A percentile compares a stretch with the other conserved stretches of the same genome.
Conservation (phyloP, 331 rosid species). For the Erythrophleum ivorense region DNA sequence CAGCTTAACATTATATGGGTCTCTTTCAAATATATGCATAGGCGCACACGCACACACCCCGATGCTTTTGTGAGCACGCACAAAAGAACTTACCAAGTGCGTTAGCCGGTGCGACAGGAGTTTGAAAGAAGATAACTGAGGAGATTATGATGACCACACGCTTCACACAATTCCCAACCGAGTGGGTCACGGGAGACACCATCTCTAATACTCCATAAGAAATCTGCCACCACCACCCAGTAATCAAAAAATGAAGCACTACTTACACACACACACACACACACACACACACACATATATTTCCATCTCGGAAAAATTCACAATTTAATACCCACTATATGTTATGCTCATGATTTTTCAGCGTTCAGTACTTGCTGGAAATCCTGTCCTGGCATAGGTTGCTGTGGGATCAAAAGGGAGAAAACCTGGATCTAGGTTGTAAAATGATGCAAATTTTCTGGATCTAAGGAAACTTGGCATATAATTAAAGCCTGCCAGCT, state of each 20-base stretch:
- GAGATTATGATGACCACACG: conserved; percentile 81
- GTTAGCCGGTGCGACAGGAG: conserved; percentile 58
- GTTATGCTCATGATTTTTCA: too few relatives aligned
- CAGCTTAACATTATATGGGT: background rate
- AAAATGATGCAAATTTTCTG: background rate
- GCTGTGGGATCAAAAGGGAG: too few relatives aligned
- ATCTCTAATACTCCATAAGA: conserved; percentile 72
- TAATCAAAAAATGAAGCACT: background rate
- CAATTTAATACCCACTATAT: too few relatives aligned
- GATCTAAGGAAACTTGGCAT: background rate
- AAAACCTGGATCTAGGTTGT: too few relatives aligned
- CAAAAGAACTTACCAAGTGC: conserved; percentile 56
- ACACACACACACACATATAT: background rate
- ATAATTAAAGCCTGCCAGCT: background rate
- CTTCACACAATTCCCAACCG: conserved; percentile 85
- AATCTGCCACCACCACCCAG: conserved; percentile 55
- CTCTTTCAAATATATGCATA: too few relatives aligned
- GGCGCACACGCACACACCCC: background rate
- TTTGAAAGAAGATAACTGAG: conserved; percentile 80
- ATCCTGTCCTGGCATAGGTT: too few relatives aligned
- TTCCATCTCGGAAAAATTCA: too few relatives aligned
- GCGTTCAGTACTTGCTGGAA: background rate
- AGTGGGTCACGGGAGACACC: conserved; percentile 83
- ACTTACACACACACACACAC: background rate
- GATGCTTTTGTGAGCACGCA: background rate